Conservation (phyloP, 2,329 filamentous ascomycete genomes). For the Monascus ruber region DNA sequence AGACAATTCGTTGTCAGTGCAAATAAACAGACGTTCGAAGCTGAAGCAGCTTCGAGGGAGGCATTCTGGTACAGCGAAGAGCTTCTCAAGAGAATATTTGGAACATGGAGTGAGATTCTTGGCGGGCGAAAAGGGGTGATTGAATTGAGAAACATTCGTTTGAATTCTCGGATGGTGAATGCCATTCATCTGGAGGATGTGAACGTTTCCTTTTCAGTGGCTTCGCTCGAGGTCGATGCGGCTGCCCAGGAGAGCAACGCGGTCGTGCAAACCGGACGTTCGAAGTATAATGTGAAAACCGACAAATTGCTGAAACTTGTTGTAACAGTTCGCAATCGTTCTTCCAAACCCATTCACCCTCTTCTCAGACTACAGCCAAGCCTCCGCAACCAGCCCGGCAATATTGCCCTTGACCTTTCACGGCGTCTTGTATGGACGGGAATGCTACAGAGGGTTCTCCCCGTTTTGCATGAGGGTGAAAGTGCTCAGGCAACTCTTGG, state of each 20-base stretch:
- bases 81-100: constrained; percentile 59
- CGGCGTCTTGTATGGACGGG: constrained; percentile 79
- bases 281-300: constrained; percentile 37
- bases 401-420: constrained; percentile 66
- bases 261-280: constrained; percentile 31
- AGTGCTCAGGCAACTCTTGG: constrained; percentile 54
- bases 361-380: constrained; percentile 67
- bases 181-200: constrained; percentile 71
- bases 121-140: constrained; percentile 53
- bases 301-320: constrained; percentile 60
- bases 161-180: constrained; percentile 71
- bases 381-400: constrained; percentile 59
- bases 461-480: constrained; percentile 48
- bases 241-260: constrained; percentile 4
- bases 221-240: constrained; percentile 6
- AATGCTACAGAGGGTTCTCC: constrained; percentile 63
- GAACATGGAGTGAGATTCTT: constrained; percentile 57
- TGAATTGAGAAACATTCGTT: constrained; percentile 63
- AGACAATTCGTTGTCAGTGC: constrained; percentile 87
- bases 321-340: constrained; percentile 66
- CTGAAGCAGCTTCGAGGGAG: constrained; percentile 65
- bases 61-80: constrained; percentile 86
- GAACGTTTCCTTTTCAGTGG: constrained; percentile 44
- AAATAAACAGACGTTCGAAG: constrained; percentile 65
- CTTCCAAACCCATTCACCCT: constrained; percentile 53